Evolutionary conservation across 345 rosid species (phyloP), one percentile per base, ranked within the genome.

Genomic region (Laguncularia racemosa): DNA sequence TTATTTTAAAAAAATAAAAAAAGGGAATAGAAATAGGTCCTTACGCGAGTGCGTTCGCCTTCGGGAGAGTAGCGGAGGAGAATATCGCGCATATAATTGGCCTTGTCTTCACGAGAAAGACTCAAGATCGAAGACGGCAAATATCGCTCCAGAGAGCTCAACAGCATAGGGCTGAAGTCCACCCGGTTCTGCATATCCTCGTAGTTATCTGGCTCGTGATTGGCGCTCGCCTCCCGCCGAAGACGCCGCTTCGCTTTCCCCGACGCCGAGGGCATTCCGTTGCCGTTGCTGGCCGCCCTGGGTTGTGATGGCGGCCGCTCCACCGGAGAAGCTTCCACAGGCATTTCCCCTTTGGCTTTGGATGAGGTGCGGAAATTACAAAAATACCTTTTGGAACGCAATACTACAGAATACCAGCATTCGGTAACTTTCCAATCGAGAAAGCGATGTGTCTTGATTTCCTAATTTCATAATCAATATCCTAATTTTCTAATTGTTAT

Each of bases 91-190:
- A 91, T 84, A 84, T 67, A 79, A 48, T 73, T 66, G 74, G 76
- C 71, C 74, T 85, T 84, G 19, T 72, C 61, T 58, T 81, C 78
- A 46, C 86, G 86, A 7, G 83, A 10, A 46, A 64, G 68, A 64
- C 69, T 57, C 70, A 85, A 85, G 61, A 88, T 23, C 26, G 70
- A 15, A 1, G 81, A 71, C 13, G 98, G 98, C 54, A 88, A 71
- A 83, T 85, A 82, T 0, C 84, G 73, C 83, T 88, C 96, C 13
- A 88, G 85, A 3, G 98, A 85, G 79, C 85, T 85, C 65, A 85
- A 85, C 46, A 91, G 84, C 55, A 69, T 58, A 20, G 92, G 90
- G 55, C 75, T 81, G 71, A 79, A 88, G 16, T 81, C 92, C 71
- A 73, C 59, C 55, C 66, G 80, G 49, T 59, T 50, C 58, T 65